These are phyloP conservation scores for Pilatotrama ljubarskyi DNA, from an alignment of 768 basidiomycete species.

Conservation along the genomic window DNA sequence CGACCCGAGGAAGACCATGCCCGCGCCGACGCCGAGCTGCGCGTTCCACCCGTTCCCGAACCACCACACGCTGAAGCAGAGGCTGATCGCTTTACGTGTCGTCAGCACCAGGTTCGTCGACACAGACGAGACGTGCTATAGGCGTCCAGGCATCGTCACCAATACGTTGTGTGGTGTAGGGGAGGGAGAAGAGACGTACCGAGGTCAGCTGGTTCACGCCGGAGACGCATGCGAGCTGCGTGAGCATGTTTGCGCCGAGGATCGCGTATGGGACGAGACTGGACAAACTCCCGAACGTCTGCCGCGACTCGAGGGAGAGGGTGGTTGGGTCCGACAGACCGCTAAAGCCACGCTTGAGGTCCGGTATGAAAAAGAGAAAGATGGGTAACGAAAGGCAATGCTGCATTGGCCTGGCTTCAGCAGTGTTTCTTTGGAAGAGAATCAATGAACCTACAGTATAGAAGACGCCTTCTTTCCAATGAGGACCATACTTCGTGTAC, in stretches of 20 bases:
- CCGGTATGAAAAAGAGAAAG: conserved; percentile 60
- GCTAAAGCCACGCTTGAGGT: conserved; percentile 56
- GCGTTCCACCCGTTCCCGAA: conserved; percentile 73
- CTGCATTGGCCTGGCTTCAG: conserved; percentile 38
- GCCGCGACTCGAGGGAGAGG: conserved; percentile 3
- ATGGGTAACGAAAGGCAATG: conserved; percentile 79
- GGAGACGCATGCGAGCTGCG: conserved; percentile 80
- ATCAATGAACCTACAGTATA: conserved; percentile 60
- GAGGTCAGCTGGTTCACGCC: conserved; percentile 83
- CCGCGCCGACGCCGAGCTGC: conserved; percentile 64
- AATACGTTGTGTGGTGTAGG: not conserved
- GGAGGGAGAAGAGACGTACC: conserved; percentile 42
- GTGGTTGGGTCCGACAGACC: conserved; percentile 42
- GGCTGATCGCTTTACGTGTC: conserved; percentile 74
- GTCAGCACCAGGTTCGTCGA: conserved; percentile 83
- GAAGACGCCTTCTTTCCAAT: conserved; percentile 83
- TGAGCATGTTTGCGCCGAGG: conserved; percentile 61
- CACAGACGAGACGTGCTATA: conserved; percentile 71
- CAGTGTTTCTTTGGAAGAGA: not conserved
- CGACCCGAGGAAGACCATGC: conserved; percentile 73
- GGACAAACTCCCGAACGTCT: conserved; percentile 12
- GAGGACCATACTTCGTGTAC: conserved; percentile 70
- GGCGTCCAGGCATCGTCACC: not conserved
- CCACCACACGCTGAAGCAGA: conserved; percentile 84
- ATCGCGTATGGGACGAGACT: conserved; percentile 52